These are phyloP conservation scores for Cutaneotrichosporon cutaneum DNA, from an alignment of 1,284 basidiomycete species.

Conservation along the genomic window DNA sequence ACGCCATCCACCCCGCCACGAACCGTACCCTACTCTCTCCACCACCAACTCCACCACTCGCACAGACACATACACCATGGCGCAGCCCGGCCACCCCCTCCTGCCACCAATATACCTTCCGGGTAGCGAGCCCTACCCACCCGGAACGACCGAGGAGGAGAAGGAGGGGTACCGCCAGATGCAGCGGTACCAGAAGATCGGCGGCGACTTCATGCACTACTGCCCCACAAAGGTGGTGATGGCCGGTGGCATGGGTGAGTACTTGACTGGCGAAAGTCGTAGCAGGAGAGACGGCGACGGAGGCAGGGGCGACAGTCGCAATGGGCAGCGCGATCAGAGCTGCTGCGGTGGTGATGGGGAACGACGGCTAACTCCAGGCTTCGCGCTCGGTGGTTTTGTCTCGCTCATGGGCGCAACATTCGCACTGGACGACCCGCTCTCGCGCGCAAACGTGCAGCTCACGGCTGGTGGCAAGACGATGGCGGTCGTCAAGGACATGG, in stretches of 20 bases:
- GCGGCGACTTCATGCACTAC: constrained; percentile 66
- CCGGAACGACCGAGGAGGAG: constrained; percentile 78
- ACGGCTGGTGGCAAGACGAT: constrained; percentile 60
- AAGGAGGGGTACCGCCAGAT: constrained; percentile 65
- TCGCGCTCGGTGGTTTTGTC: constrained; percentile 92
- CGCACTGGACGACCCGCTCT: constrained; percentile 88
- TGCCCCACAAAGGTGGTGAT: constrained; percentile 78
- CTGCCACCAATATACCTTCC: constrained; percentile 51
- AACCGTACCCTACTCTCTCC: background rate
- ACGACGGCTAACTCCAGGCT: constrained; percentile 58
- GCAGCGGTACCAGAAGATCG: constrained; percentile 71
- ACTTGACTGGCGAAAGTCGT: background rate
- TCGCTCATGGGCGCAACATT: constrained; percentile 94
- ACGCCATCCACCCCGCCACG: background rate
- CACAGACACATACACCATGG: background rate
- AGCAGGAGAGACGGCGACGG: too few relatives aligned
- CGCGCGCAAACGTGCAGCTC: constrained; percentile 60
- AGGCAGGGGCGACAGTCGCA: too few relatives aligned
- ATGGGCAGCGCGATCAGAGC: too few relatives aligned
- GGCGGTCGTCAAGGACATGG: constrained; percentile 92
- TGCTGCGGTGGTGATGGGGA: too few relatives aligned
- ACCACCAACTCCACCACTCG: background rate
- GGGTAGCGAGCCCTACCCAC: constrained; percentile 63
- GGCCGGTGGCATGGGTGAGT: constrained; percentile 74
- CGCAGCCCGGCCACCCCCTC: constrained; percentile 19